Evolutionary conservation across 495 filamentous ascomycete species (phyloP).

Genomic region (Pseudomonodictys pantanalensis): DNA sequence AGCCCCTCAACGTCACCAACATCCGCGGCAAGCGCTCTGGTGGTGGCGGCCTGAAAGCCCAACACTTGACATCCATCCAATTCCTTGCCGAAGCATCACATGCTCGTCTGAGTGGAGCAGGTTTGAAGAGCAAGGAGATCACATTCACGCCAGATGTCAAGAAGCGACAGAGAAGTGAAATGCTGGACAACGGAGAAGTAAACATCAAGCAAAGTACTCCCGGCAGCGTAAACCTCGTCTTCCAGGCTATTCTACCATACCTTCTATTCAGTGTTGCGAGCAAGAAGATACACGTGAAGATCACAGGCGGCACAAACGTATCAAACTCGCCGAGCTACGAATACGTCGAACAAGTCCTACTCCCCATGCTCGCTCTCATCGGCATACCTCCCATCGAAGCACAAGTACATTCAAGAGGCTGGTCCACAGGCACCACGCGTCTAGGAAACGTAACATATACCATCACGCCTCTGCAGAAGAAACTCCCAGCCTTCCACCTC

Average conservation of each 20-base stretch:
- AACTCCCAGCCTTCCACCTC: conserved; percentile 50
- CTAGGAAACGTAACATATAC: conserved; percentile 60
- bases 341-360: conserved; percentile 71
- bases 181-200: not conserved
- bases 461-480: conserved; percentile 52
- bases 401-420: conserved; percentile 60
- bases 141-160: conserved; percentile 30
- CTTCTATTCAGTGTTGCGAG: conserved; percentile 57
- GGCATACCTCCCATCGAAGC: conserved; percentile 59
- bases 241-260: conserved; percentile 81
- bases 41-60: conserved; percentile 64
- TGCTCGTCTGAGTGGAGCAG: conserved; percentile 55
- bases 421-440: conserved; percentile 56
- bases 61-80: conserved; percentile 67
- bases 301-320: conserved; percentile 77
- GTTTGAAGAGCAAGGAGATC: conserved; percentile 42
- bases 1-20: conserved; percentile 62
- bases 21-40: conserved; percentile 66
- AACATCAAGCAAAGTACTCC: conserved; percentile 42
- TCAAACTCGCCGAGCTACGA: conserved; percentile 70
- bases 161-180: not conserved
- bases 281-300: conserved; percentile 44
- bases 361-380: conserved; percentile 63
- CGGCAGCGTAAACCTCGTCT: conserved; percentile 63
- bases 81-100: conserved; percentile 63